Conservation (phyloP, 2,329 filamentous ascomycete species). For the Trichoderma hamatum region DNA sequence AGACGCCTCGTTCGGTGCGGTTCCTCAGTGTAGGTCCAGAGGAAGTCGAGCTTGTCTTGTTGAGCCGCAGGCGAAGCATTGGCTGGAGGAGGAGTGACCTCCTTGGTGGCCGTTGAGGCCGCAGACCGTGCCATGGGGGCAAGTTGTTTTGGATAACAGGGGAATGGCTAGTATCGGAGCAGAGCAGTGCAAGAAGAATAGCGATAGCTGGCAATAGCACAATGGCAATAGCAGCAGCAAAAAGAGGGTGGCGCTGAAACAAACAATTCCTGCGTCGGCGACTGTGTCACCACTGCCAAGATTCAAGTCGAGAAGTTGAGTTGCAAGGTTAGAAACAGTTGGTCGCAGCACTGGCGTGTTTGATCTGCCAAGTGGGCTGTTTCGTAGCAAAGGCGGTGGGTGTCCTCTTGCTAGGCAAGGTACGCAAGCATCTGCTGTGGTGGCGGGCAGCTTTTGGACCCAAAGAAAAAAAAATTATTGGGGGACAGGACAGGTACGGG, state of each 20-base stretch:
- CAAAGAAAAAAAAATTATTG: not conserved
- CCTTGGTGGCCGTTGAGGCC: conserved; percentile 39
- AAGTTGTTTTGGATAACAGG: not conserved
- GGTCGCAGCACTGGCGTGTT: not conserved
- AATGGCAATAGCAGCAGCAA: not conserved
- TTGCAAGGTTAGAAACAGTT: not conserved
- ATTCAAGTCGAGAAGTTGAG: not conserved
- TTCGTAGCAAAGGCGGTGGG: conserved; percentile 24
- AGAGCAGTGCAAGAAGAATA: not conserved
- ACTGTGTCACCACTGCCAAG: not conserved
- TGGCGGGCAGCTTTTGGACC: not conserved
- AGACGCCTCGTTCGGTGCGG: conserved; percentile 88
- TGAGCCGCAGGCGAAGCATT: conserved; percentile 31
- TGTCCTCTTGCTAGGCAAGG: conserved; percentile 16
- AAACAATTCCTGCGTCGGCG: not conserved
- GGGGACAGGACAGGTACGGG: not conserved
- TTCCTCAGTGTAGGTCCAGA: conserved; percentile 99
- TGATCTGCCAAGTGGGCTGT: conserved; percentile 14
- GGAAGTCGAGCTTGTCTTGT: conserved; percentile 64
- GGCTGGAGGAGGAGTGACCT: conserved; percentile 37
- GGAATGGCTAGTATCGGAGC: not conserved
- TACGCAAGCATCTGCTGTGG: not conserved
- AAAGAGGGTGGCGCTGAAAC: not conserved
- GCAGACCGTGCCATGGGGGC: conserved; percentile 21
- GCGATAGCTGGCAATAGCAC: not conserved